Base-by-base conservation (phyloP, 495 filamentous ascomycete species). In the Hypoxylon cercidicola region DNA sequence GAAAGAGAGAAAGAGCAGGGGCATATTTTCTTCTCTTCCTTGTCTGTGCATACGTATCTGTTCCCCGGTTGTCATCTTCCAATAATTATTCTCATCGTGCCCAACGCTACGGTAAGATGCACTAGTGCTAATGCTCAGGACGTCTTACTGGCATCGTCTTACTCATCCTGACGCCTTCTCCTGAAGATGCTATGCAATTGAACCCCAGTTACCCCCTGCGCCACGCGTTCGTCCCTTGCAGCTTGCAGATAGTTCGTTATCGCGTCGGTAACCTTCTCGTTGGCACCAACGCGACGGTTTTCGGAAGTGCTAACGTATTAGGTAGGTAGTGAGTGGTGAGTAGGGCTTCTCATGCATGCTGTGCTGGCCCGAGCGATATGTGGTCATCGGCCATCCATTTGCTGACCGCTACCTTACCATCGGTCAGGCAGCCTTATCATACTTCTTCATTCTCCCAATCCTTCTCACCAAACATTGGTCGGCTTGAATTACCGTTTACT, bases 381-480 rank as follows among this genome's bases (percentile, higher is more conserved):
- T 54, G 18, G 43, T 55, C 51, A 43, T 51, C 46, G 19, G 40
- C 11, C 30, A 62, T 48, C 35, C 47, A 41, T 51, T 69, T 46
- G 45, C 34, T 58, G 55, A 68, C 52, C 58, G 49, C 43, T 60
- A 49, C 28, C 46, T 39, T 52, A 60, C 19, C 51, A 49, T 46
- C 45, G 18, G 49, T 48, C 56, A 62, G 60, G 28, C 52, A 28
- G 25, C 25, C 25, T 28, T 41, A 47, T 72, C 60, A 79, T 5
- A 81, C 75, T 68, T 79, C 79, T 62, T 83, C 80, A 55, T 81
- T 78, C 61, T 81, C 81, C 81, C 81, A 83, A 62, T 81, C 78
- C 66, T 78, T 78, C 65, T 78, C 79, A 13, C 71, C 75, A 71
- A 75, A 81, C 73, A 80, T 77, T 20, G 71, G 74, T 49, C 69